Evolutionary conservation across 139 green algal genomes (phyloP).

Genomic region (Chlorella ohadii): DNA sequence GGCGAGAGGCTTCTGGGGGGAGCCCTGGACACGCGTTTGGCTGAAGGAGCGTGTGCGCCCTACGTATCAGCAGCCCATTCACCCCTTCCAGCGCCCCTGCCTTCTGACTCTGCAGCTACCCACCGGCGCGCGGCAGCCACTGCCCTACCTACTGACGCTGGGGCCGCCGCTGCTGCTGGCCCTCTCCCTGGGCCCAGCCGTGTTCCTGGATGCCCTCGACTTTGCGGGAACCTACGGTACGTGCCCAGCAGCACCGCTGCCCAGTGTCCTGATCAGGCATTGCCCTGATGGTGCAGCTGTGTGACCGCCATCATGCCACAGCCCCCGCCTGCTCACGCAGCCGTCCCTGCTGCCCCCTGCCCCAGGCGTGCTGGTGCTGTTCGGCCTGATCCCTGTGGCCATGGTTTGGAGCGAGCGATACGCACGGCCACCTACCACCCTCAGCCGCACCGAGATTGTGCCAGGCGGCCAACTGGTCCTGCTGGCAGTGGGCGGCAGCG

Average conservation of each 20-base stretch:
- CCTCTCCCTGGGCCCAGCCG: slow-evolving; percentile 6
- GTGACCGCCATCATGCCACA: too few relatives aligned
- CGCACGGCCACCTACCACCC: slow-evolving; percentile 22
- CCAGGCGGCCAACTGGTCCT: slow-evolving; percentile 55
- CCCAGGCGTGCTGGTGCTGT: slow-evolving; percentile 70
- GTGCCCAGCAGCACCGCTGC: too few relatives aligned
- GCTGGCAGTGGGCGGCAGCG: slow-evolving; percentile 40
- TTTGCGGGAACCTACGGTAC: slow-evolving; percentile 67
- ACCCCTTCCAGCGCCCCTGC: not conserved
- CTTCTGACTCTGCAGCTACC: slow-evolving; percentile 46
- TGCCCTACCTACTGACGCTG: slow-evolving; percentile 31
- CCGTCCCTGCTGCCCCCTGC: too few relatives aligned
- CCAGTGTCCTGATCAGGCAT: too few relatives aligned
- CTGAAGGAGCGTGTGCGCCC: too few relatives aligned
- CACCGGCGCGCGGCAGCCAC: slow-evolving; percentile 56
- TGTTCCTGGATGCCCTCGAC: slow-evolving; percentile 77
- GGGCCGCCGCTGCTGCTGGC: slow-evolving; percentile 5
- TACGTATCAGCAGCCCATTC: too few relatives aligned
- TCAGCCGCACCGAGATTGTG: slow-evolving; percentile 40
- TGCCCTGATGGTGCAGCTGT: too few relatives aligned
- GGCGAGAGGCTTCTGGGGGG: too few relatives aligned
- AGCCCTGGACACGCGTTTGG: too few relatives aligned
- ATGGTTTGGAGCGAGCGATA: slow-evolving; percentile 74
- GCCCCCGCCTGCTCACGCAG: too few relatives aligned
- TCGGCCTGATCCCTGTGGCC: slow-evolving; percentile 73